Evolutionary conservation across 352 stramenopile genomes (phyloP).

Genomic region (Pseudoperonospora humuli): DNA sequence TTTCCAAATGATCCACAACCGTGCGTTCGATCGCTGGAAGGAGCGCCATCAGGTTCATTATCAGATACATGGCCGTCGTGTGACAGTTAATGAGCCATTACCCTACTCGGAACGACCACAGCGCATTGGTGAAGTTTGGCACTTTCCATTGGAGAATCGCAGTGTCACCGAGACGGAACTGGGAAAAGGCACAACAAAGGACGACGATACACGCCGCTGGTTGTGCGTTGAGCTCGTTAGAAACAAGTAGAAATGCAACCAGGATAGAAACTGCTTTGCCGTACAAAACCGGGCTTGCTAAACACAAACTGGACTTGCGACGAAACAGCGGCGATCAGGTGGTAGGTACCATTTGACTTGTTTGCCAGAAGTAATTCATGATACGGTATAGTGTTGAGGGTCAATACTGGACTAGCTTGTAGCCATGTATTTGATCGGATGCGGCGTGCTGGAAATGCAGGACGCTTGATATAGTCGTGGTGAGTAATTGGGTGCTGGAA

Average conservation of each 20-base stretch:
- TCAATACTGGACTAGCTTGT: no score
- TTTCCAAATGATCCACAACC: conserved; percentile 97
- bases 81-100: conserved; percentile 46
- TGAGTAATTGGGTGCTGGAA: no score
- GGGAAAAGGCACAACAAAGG: conserved; percentile 5
- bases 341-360: no score
- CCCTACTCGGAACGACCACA: conserved; percentile 57
- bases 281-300: background rate
- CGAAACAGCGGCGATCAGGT: background rate
- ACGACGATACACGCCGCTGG: conserved; percentile 24
- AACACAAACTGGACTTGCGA: background rate
- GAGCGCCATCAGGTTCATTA: conserved; percentile 95
- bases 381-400: no score
- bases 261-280: conserved; percentile 2
- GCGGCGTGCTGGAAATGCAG: no score
- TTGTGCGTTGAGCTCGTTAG: conserved; percentile 27
- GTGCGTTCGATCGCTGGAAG: conserved; percentile 94
- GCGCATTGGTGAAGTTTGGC: conserved; percentile 47
- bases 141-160: conserved; percentile 39
- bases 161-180: conserved; percentile 2
- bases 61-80: conserved; percentile 43
- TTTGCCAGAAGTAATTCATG: no score
- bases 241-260: conserved; percentile 6
- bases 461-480: no score
- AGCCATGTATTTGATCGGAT: no score